Conservation (phyloP, 2,329 filamentous ascomycete species). For the Cercospora janseana region DNA sequence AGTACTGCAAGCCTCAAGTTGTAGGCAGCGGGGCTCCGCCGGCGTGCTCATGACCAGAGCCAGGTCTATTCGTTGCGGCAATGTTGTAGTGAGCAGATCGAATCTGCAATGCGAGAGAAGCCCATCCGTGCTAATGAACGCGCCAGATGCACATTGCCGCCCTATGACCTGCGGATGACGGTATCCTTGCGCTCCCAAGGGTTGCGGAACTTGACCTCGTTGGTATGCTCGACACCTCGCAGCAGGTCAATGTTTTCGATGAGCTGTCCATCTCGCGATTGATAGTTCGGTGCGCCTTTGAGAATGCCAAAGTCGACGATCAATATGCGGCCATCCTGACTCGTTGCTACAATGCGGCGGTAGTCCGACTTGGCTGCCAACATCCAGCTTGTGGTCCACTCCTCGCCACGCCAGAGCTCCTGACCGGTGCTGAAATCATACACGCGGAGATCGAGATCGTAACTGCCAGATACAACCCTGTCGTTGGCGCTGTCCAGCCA, state of each 20-base stretch:
- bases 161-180: slow-evolving; percentile 13
- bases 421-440: slow-evolving; percentile 81
- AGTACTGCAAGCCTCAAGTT: too few species aligned
- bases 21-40: too few species aligned
- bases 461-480: slow-evolving; percentile 85
- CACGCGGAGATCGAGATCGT: slow-evolving; percentile 93
- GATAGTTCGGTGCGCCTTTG: slow-evolving; percentile 29
- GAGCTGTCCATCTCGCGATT: slow-evolving; percentile 42
- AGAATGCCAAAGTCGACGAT: slow-evolving; percentile 81
- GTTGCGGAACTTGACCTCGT: slow-evolving; percentile 29
- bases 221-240: slow-evolving; percentile 30
- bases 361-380: slow-evolving; percentile 95
- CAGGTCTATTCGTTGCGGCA: too few species aligned
- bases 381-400: slow-evolving; percentile 96
- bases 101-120: background rate
- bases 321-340: slow-evolving; percentile 87
- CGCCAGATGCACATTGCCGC: background rate
- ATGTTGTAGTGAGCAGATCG: too few species aligned
- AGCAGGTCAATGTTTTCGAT: slow-evolving; percentile 55
- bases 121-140: background rate
- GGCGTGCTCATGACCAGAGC: too few species aligned
- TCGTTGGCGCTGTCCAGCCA: slow-evolving; percentile 86
- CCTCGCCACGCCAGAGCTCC: slow-evolving; percentile 79
- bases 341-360: slow-evolving; percentile 87
- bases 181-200: slow-evolving; percentile 19